These are phyloP conservation scores for Blastobotrys ciferrii DNA, from an alignment of 1,139 yeast species.

Conservation along the genomic window DNA sequence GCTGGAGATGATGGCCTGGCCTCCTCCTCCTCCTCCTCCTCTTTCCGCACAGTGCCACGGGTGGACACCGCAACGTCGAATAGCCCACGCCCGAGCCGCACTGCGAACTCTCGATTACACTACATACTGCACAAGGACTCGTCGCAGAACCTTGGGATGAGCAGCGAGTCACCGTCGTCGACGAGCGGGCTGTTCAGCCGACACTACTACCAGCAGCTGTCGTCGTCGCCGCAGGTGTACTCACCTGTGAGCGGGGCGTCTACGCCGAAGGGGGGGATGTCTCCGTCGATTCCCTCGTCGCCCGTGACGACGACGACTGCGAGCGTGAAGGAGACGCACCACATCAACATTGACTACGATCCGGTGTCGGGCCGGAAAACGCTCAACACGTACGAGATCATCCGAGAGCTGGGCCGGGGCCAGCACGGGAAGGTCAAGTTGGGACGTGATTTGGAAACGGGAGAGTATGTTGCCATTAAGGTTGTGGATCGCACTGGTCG, in stretches of 20 bases:
- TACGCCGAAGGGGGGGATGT: constrained; percentile 8
- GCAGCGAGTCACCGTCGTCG: neutral
- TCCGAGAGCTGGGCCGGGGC: constrained; percentile 87
- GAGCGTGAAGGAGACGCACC: constrained; percentile 77
- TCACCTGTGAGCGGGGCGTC: constrained; percentile 15
- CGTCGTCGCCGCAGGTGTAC: constrained; percentile 1
- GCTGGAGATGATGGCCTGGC: neutral
- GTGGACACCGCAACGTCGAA: neutral
- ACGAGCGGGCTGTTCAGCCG: neutral
- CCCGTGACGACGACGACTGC: constrained; percentile 19
- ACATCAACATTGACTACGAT: constrained; percentile 80
- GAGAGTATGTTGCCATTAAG: constrained; percentile 85
- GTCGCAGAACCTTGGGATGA: constrained; percentile 10
- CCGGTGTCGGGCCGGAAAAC: constrained; percentile 82
- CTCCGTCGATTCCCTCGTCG: constrained; percentile 16
- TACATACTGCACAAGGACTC: constrained; percentile 18
- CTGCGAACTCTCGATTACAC: constrained; percentile 15
- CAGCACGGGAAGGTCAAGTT: constrained; percentile 97
- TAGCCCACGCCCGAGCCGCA: neutral
- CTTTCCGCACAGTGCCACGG: neutral
- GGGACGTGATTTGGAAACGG: constrained; percentile 69
- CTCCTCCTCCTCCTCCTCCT: constrained; percentile 1
- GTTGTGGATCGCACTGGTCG: constrained; percentile 77
- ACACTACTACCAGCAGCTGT: constrained; percentile 4
- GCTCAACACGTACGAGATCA: constrained; percentile 85